Conservation (phyloP, 495 filamentous ascomycete genomes). For the Xylaria acuta region DNA sequence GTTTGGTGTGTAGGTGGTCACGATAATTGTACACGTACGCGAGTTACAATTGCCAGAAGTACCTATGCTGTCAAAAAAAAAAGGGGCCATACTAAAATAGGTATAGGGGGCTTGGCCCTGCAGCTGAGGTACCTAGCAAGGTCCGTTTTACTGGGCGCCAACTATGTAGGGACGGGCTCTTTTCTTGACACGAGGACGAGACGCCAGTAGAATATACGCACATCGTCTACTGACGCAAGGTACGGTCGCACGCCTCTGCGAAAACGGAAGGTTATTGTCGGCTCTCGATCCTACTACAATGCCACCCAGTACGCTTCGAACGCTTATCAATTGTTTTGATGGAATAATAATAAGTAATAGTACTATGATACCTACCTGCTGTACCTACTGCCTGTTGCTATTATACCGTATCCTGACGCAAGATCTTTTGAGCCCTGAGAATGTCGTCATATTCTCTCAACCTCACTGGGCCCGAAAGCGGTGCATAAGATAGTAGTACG, state of each 20-base stretch:
- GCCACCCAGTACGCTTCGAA: not conserved
- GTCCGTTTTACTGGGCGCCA: no score
- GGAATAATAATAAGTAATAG: not conserved
- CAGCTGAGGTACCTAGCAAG: no score
- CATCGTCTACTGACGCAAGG: not conserved
- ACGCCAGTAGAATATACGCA: not conserved
- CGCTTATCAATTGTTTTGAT: not conserved
- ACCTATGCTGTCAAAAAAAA: no score
- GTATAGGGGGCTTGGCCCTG: no score
- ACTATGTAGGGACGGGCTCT: not conserved
- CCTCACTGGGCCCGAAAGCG: constrained; percentile 8
- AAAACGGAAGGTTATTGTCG: constrained; percentile 20
- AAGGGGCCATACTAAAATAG: no score
- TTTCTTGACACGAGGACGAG: not conserved
- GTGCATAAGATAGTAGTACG: constrained; percentile 6
- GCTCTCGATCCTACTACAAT: not conserved
- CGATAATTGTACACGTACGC: no score
- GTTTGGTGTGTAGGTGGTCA: no score
- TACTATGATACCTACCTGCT: no score
- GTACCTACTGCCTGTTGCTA: not conserved
- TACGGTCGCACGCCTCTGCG: not conserved
- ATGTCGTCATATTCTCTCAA: constrained; percentile 16
- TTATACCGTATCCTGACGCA: not conserved
- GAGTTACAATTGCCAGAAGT: no score
- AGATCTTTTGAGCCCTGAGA: not conserved